Conservation (phyloP, 2,329 filamentous ascomycete species). For the Apiospora marii region DNA sequence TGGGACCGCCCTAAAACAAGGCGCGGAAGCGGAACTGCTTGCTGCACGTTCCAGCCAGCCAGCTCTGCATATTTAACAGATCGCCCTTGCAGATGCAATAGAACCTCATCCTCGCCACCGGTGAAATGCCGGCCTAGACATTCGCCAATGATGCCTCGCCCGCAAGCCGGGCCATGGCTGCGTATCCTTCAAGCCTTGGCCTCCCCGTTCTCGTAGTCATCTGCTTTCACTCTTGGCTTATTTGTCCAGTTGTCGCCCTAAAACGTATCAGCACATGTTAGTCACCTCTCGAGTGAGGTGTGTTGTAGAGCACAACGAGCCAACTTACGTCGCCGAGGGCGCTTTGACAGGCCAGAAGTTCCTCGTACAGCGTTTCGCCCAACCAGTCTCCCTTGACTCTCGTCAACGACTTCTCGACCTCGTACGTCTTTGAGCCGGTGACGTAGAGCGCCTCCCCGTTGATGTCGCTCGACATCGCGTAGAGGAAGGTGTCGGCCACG, state of each 20-base stretch:
- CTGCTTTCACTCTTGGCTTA: no score
- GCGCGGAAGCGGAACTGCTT: no score
- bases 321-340: constrained; percentile 10
- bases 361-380: not conserved
- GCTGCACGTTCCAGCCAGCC: no score
- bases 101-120: no score
- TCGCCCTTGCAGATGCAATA: no score
- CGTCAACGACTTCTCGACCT: constrained; percentile 24
- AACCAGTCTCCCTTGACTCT: constrained; percentile 14
- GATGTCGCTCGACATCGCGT: not conserved
- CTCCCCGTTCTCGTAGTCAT: not conserved
- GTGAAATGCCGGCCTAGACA: no score
- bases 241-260: constrained; percentile 11
- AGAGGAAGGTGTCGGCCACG: constrained; percentile 18
- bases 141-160: no score
- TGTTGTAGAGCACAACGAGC: not conserved
- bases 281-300: not conserved
- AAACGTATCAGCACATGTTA: not conserved
- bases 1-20: no score
- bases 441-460: constrained; percentile 23
- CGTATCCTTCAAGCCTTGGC: not conserved
- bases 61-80: no score
- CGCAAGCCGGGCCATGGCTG: no score
- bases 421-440: constrained; percentile 16
- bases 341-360: not conserved